Base-by-base conservation (phyloP, 2,329 filamentous ascomycete genomes). In the Bisporella sp. region DNA sequence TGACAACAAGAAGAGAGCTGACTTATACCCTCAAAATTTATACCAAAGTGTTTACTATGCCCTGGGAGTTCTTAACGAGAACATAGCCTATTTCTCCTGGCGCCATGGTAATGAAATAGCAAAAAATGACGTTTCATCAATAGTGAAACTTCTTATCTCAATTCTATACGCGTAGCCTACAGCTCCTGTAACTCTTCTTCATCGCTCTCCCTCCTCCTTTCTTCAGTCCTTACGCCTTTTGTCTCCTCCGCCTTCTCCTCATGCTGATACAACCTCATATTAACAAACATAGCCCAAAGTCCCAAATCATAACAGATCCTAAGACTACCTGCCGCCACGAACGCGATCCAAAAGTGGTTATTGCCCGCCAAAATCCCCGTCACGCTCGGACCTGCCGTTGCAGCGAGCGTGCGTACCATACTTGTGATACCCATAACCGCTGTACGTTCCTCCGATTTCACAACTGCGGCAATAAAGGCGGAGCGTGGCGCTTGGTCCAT, bases 401-500 rank as follows among this genome's bases (percentile, higher is more conserved):
- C 76, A 3, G 76, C 74, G 8, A 76, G 68, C 0, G 84, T 88
- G 66, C 85, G 85, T 41, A 84, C 73, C 6, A 84, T 78, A 53
- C 86, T 87, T 1, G 85, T 74, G 0, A 83, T 72, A 0, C 85
- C 85, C 77, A 89, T 82, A 12, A 87, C 78, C 0, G 83, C 81
- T 0, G 85, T 89, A 1, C 85, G 74, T 64, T 89, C 84, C 4
- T 73, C 71, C 0, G 83, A 75, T 21, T 77, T 74, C 5, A 89
- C 73, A 0, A 82, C 76, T 1, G 81, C 78, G 0, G 85, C 79
- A 3, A 89, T 68, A 62, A 89, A 88, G 0, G 85, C 85, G 2
- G 79, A 74, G 12, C 85, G 75, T 0, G 85, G 85, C 0, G 83
- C 84, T 43, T 79, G 76, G 57, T 89, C 85, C 84, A 89, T 89